Evolutionary conservation across 2,329 filamentous ascomycete genomes (phyloP).

Genomic region (Alternaria angustiovoidea): DNA sequence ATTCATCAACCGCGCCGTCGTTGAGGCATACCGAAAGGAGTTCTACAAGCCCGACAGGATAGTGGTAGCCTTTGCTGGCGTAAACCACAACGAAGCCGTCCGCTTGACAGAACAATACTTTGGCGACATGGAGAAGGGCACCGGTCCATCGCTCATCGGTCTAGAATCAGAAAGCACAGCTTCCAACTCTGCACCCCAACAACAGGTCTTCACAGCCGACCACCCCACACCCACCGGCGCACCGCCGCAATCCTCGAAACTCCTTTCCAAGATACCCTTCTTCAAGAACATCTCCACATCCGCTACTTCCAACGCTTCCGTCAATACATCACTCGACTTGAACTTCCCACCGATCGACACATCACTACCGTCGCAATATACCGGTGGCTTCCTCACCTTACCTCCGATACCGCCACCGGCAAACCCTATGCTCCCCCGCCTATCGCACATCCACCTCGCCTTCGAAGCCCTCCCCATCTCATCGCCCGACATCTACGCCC

Average conservation of each 20-base stretch:
- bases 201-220: constrained; percentile 57
- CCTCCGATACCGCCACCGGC: constrained; percentile 79
- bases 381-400: constrained; percentile 88
- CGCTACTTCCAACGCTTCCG: constrained; percentile 67
- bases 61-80: constrained; percentile 93
- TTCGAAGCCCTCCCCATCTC: constrained; percentile 94
- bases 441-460: constrained; percentile 93
- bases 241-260: constrained; percentile 64
- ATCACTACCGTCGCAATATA: constrained; percentile 78
- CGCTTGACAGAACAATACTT: constrained; percentile 84
- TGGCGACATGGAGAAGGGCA: constrained; percentile 79
- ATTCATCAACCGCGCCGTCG: constrained; percentile 75
- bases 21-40: constrained; percentile 78
- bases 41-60: constrained; percentile 93
- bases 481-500: constrained; percentile 92
- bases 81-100: constrained; percentile 82
- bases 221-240: constrained; percentile 49
- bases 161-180: constrained; percentile 32
- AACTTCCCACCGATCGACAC: constrained; percentile 63
- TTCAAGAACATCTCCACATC: constrained; percentile 88
- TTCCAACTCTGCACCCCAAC: constrained; percentile 38
- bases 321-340: constrained; percentile 58
- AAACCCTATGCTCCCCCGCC: constrained; percentile 78
- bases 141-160: constrained; percentile 54
- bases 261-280: constrained; percentile 86